phyloP scores from a whole-genome alignment of 495 filamentous ascomycete species.

The Penicillium canariense region DNA sequence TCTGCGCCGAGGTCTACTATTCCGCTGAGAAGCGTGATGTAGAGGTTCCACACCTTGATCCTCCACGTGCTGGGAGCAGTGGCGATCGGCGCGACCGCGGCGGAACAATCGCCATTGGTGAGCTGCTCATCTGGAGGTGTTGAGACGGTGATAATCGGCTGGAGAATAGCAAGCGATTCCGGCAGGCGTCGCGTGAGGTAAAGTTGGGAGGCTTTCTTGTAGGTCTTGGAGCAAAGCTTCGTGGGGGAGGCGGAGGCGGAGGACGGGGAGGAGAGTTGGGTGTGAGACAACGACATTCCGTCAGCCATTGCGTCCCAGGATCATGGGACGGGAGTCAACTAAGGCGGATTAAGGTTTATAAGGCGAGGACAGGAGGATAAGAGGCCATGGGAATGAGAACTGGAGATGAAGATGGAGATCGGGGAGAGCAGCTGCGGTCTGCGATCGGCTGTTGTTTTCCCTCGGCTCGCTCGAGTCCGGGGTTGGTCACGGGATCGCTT shows the following conservation, averaged over 20 bases:
- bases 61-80: slow-evolving; percentile 70
- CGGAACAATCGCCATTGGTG: slow-evolving; percentile 33
- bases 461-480: slow-evolving; percentile 35
- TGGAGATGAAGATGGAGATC: slow-evolving; percentile 3
- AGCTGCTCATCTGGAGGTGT: slow-evolving; percentile 35
- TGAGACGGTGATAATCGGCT: slow-evolving; percentile 66
- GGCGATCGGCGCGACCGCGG: slow-evolving; percentile 63
- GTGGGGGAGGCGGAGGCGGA: slow-evolving; percentile 49
- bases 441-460: slow-evolving; percentile 34
- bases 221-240: slow-evolving; percentile 62
- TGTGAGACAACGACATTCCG: slow-evolving; percentile 37
- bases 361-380: background rate
- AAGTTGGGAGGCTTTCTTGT: slow-evolving; percentile 84
- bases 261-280: slow-evolving; percentile 49
- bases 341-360: background rate
- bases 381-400: background rate
- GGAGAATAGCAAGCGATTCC: slow-evolving; percentile 78
- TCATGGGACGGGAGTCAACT: background rate
- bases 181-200: slow-evolving; percentile 89
- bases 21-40: slow-evolving; percentile 87
- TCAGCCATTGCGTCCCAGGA: slow-evolving; percentile 32
- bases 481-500: slow-evolving; percentile 30
- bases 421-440: slow-evolving; percentile 12
- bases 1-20: slow-evolving; percentile 85
- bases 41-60: slow-evolving; percentile 96